Conservation (phyloP, 495 filamentous ascomycete genomes). For the Aspergillus steynii region DNA sequence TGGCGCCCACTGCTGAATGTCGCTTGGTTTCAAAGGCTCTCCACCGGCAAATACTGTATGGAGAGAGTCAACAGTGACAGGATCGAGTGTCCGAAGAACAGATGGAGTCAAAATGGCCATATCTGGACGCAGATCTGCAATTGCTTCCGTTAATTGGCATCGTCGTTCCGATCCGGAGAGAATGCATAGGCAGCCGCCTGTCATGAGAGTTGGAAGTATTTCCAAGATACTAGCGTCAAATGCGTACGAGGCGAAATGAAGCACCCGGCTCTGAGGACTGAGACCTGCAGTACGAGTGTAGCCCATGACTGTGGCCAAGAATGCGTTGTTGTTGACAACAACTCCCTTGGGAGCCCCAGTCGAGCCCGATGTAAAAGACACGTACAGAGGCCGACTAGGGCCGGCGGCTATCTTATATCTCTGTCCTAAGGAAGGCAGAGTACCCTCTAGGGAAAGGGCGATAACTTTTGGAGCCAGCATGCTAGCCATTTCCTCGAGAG, state of each 20-base stretch:
- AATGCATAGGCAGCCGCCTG: conserved; percentile 18
- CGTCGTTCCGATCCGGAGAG: conserved; percentile 22
- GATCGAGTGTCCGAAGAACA: conserved; percentile 1
- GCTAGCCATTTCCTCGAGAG: background rate
- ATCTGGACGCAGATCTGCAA: conserved; percentile 13
- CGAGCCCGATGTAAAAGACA: conserved; percentile 34
- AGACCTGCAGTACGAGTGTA: conserved; percentile 15
- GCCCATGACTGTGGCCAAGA: conserved; percentile 29
- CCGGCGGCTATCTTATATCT: background rate
- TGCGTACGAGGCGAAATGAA: conserved; percentile 19
- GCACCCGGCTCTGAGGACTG: conserved; percentile 6
- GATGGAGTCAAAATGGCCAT: conserved; percentile 11
- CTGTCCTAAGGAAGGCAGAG: background rate
- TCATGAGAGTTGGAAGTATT: conserved; percentile 4
- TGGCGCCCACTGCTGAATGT: background rate
- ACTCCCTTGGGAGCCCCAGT: conserved; percentile 47
- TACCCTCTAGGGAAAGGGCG: background rate
- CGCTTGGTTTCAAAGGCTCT: background rate
- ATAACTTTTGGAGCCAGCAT: background rate
- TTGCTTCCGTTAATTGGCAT: conserved; percentile 5
- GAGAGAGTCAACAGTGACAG: background rate
- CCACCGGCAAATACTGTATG: background rate
- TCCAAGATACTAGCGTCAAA: conserved; percentile 13
- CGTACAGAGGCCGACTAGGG: conserved; percentile 4
- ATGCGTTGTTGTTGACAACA: conserved; percentile 29